Conservation (phyloP, 306 rosid genomes). For the Carpinus fangiana region DNA sequence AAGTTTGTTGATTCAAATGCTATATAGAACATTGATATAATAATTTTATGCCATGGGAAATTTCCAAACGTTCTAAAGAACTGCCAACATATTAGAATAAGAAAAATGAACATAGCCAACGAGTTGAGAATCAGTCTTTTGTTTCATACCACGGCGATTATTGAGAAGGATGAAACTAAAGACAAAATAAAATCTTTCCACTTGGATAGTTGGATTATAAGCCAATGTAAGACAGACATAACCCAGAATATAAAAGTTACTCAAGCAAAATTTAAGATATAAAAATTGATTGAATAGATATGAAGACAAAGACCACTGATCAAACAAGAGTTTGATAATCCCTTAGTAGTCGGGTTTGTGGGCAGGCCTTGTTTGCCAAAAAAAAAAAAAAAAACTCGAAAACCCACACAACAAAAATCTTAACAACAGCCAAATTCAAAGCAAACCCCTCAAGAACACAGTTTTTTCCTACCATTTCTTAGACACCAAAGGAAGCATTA, state of each 20-base stretch:
- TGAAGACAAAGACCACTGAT: conserved; percentile 1
- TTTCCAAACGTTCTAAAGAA: background rate
- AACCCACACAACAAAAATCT: background rate
- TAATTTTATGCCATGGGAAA: background rate
- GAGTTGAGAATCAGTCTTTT: conserved; percentile 22
- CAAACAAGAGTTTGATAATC: background rate
- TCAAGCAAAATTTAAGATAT: conserved; percentile 1
- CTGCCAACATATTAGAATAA: background rate
- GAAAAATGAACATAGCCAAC: conserved; percentile 7
- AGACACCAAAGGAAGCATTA: background rate
- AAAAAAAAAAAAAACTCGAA: background rate
- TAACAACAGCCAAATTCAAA: background rate
- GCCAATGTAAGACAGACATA: background rate
- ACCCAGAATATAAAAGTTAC: background rate
- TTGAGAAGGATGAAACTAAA: conserved; percentile 15
- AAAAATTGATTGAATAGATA: background rate
- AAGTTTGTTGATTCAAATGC: background rate
- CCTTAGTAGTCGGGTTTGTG: background rate
- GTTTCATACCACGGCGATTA: conserved; percentile 18
- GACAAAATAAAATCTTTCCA: conserved; percentile 5
- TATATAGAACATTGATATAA: background rate
- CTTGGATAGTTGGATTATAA: conserved; percentile 3
- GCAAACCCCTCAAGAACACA: conserved; percentile 6
- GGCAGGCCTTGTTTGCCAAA: background rate
- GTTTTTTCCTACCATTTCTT: conserved; percentile 1